Percentiles rank a stretch among this genome's conserved stretches.
phyloP scores from a whole-genome alignment of 306 rosid species.

The Senna siamea region DNA sequence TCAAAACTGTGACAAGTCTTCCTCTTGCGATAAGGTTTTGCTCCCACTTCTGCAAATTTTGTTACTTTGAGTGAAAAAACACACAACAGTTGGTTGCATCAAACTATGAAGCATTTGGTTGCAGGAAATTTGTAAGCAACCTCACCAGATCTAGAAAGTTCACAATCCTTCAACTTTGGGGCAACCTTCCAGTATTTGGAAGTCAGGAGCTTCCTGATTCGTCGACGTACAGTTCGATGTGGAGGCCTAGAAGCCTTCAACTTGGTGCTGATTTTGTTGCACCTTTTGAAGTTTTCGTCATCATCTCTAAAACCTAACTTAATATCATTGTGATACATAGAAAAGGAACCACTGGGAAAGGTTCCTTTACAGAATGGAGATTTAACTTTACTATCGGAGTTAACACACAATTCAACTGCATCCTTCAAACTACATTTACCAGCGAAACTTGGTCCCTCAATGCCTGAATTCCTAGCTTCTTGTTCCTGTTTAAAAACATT shows the following conservation, averaged over 20 bases:
- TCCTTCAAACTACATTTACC: slow-evolving; percentile 57
- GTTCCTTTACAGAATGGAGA: slow-evolving; percentile 50
- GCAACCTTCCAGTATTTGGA: slow-evolving; percentile 80
- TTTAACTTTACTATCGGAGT: slow-evolving; percentile 49
- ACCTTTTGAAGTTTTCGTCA: slow-evolving; percentile 73
- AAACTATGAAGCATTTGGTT: slow-evolving; percentile 16
- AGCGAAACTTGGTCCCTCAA: slow-evolving; percentile 44
- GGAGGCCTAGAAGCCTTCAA: slow-evolving; percentile 62
- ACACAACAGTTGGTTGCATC: slow-evolving; percentile 16
- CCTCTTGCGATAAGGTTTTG: slow-evolving; percentile 64
- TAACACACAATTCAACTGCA: slow-evolving; percentile 46
- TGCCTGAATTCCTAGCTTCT: slow-evolving; percentile 44
- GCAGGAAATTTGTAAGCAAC: slow-evolving; percentile 24
- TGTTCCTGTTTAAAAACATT: slow-evolving; percentile 41
- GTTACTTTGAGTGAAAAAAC: slow-evolving; percentile 20
- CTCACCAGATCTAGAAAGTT: slow-evolving; percentile 70
- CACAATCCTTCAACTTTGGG: slow-evolving; percentile 83
- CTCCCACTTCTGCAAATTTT: slow-evolving; percentile 55
- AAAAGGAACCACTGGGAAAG: slow-evolving; percentile 61
- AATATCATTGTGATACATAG: slow-evolving; percentile 59
- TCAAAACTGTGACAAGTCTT: slow-evolving; percentile 54
- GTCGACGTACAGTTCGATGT: slow-evolving; percentile 55
- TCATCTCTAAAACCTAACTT: slow-evolving; percentile 86
- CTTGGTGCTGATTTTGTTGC: slow-evolving; percentile 63
- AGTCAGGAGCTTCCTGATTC: slow-evolving; percentile 72